phyloP scores from a whole-genome alignment of 768 basidiomycete genomes.

The Lyophyllum atratum region DNA sequence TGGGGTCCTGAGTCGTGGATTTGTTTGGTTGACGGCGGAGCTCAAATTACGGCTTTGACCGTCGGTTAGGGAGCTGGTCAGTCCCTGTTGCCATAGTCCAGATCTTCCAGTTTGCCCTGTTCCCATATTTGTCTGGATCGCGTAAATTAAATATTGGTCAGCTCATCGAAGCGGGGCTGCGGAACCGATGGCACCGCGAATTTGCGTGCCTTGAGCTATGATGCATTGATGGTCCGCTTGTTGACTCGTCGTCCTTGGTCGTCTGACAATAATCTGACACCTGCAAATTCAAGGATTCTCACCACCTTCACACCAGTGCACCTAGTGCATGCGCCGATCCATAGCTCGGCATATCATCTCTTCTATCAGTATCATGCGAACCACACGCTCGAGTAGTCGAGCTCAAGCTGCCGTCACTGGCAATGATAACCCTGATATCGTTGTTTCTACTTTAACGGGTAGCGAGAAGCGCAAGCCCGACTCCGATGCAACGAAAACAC shows the following conservation, averaged over 20 bases:
- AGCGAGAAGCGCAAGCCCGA: conserved; percentile 19
- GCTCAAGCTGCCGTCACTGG: conserved; percentile 15
- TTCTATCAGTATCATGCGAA: conserved; percentile 25
- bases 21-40: no score
- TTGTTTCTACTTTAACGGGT: conserved; percentile 4
- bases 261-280: no score
- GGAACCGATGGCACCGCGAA: no score
- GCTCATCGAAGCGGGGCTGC: background rate
- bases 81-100: no score
- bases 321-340: background rate
- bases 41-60: no score
- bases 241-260: background rate
- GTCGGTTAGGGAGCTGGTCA: no score
- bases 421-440: conserved; percentile 4
- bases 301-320: background rate
- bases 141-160: conserved; percentile 5
- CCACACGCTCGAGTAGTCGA: conserved; percentile 32
- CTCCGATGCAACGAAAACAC: conserved; percentile 5
- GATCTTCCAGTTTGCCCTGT: no score
- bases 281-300: no score
- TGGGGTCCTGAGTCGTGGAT: no score
- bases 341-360: conserved; percentile 7
- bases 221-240: background rate
- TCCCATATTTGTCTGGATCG: background rate
- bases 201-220: no score